Percentiles rank a stretch among this genome's conserved stretches.
Evolutionary conservation across 495 filamentous ascomycete genomes (phyloP).

Genomic region (Staphylotrichum tortipilum): DNA sequence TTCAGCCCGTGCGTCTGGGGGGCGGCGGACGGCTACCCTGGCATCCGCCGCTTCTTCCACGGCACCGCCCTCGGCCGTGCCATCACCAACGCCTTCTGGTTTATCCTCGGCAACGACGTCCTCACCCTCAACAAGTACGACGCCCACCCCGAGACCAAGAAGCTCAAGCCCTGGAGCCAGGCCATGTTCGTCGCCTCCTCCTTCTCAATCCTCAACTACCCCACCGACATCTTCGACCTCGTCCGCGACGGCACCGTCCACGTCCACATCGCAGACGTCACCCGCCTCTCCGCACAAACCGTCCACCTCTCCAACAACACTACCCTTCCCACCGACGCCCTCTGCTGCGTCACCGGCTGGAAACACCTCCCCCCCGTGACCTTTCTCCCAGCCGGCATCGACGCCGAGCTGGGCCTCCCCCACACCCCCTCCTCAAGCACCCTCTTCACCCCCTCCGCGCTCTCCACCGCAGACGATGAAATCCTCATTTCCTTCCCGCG

Average conservation of each 20-base stretch:
- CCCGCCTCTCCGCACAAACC: constrained; percentile 34
- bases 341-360: constrained; percentile 68
- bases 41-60: constrained; percentile 50
- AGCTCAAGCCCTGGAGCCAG: constrained; percentile 55
- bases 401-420: constrained; percentile 37
- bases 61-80: constrained; percentile 56
- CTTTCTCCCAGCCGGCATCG: constrained; percentile 51
- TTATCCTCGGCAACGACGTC: constrained; percentile 51
- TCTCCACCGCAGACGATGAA: constrained; percentile 49
- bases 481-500: constrained; percentile 61
- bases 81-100: constrained; percentile 63
- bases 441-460: constrained; percentile 23
- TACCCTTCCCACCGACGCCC: constrained; percentile 47
- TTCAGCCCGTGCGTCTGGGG: constrained; percentile 41
- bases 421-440: constrained; percentile 19
- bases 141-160: constrained; percentile 52
- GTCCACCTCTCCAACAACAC: constrained; percentile 52
- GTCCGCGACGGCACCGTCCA: constrained; percentile 49
- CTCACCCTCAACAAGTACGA: constrained; percentile 50
- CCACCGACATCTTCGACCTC: constrained; percentile 54
- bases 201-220: constrained; percentile 63
- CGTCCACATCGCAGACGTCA: constrained; percentile 56
- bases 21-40: constrained; percentile 31
- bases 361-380: constrained; percentile 53
- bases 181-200: constrained; percentile 56